A percentile compares a stretch with the other conserved stretches of the same genome.
These are phyloP conservation scores for Eutypa lata DNA, from an alignment of 2,329 filamentous ascomycete species.

Conservation along the genomic window DNA sequence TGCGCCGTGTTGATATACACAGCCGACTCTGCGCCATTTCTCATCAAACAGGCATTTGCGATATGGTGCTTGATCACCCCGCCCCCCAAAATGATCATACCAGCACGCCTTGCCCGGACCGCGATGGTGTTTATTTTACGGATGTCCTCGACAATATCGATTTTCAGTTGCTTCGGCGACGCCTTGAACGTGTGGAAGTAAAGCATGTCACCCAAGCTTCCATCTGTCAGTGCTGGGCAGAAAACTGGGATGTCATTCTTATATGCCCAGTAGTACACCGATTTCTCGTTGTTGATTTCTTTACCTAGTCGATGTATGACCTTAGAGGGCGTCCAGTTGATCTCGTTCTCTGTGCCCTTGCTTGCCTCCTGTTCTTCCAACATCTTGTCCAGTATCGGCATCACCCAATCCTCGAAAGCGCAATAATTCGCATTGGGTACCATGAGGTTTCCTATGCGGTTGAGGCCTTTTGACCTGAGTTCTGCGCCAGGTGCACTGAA, in stretches of 20 bases:
- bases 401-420: slow-evolving; percentile 94
- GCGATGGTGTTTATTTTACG: slow-evolving; percentile 89
- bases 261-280: slow-evolving; percentile 96
- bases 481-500: slow-evolving; percentile 76
- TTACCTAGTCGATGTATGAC: slow-evolving; percentile 85
- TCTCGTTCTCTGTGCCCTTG: slow-evolving; percentile 60
- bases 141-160: slow-evolving; percentile 94
- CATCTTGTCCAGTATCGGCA: slow-evolving; percentile 94
- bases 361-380: slow-evolving; percentile 86
- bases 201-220: slow-evolving; percentile 94
- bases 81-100: slow-evolving; percentile 93
- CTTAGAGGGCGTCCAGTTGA: slow-evolving; percentile 92
- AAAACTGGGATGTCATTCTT: slow-evolving; percentile 97
- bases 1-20: slow-evolving; percentile 98
- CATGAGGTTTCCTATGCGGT: slow-evolving; percentile 92
- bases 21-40: slow-evolving; percentile 93
- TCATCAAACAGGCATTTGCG: slow-evolving; percentile 95
- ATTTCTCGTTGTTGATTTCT: slow-evolving; percentile 90
- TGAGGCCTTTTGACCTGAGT: slow-evolving; percentile 81
- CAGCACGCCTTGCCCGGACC: slow-evolving; percentile 79
- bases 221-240: slow-evolving; percentile 92
- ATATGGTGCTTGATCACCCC: slow-evolving; percentile 98
- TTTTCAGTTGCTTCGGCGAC: slow-evolving; percentile 73
- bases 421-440: slow-evolving; percentile 98
- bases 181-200: slow-evolving; percentile 97